Base-by-base conservation (phyloP, 805 yeast genomes). In the Candida pseudofarinosa region DNA sequence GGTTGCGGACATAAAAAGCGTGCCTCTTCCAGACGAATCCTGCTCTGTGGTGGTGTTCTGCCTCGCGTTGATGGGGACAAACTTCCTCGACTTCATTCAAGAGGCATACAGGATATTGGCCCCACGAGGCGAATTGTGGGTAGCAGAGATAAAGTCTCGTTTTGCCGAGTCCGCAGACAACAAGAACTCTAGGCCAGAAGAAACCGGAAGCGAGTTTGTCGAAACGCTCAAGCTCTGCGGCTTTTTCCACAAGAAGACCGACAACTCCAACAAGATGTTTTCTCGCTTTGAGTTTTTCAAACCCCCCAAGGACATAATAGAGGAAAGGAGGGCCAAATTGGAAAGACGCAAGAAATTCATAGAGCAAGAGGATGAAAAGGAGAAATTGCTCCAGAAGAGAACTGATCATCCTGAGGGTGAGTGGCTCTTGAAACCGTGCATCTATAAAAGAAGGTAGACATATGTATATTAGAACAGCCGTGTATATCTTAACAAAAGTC, bases 11-110 rank as follows among this genome's bases (percentile, higher is more conserved):
- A 87, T 93, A 51, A 85, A 81, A 58, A 76, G 88, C 54, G 97
- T 91, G 8, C 99, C 99, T 16, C 64, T 93, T 49, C 75, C 72
- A 1, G 88, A 89, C 58, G 75, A 75, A 41, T 83, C 93, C 1
- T 88, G 93, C 54, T 79, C 89, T 18, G 73, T 93, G 36, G 99
- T 88, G n/a, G 78, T 93, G 4, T 93, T 90, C 63, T 93, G 99
- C 63, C 73, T 93, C 39, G 93, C 98, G 0, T 71, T 93, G 45
- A 93, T 93, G 99, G 99, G 99, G 3, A 91, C 98, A 3, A 93
- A 93, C 59, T 89, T 91, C 59, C 68, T 90, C 47, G 98, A 93
- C 59, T 93, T 93, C 58, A 79, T 93, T 41, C 74, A 81, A 44
- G 99, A 93, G 60, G 98, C 97, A 0, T 76, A 85, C 57, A 74